These are phyloP conservation scores for Geranium rotundifolium DNA, from an alignment of 345 rosid genomes.

Conservation along the genomic window DNA sequence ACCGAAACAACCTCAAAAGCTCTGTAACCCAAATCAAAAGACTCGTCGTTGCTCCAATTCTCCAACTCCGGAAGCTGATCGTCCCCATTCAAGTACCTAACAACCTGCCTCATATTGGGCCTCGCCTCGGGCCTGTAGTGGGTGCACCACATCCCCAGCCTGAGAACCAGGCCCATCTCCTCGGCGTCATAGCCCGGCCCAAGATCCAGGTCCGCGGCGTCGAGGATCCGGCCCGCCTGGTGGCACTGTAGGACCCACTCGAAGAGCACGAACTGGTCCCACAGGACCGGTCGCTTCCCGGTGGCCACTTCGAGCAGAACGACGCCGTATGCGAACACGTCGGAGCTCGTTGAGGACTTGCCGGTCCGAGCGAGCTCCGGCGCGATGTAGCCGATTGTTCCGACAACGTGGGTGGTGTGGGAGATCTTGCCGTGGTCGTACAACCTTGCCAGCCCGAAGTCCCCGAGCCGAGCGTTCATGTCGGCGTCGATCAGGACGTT, in stretches of 20 bases:
- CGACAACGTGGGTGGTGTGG: slow-evolving; percentile 50
- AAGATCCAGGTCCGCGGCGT: slow-evolving; percentile 37
- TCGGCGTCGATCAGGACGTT: slow-evolving; percentile 62
- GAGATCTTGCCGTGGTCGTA: slow-evolving; percentile 46
- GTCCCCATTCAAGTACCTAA: slow-evolving; percentile 41
- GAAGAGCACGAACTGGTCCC: slow-evolving; percentile 16
- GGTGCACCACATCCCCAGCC: slow-evolving; percentile 44
- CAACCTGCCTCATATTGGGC: slow-evolving; percentile 49
- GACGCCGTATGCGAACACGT: slow-evolving; percentile 58
- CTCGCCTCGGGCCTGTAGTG: slow-evolving; percentile 29
- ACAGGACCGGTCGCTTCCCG: slow-evolving; percentile 39
- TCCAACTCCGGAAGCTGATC: slow-evolving; percentile 27
- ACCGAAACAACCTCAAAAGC: slow-evolving; percentile 16
- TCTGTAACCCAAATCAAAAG: slow-evolving; percentile 10
- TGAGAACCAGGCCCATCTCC: slow-evolving; percentile 39
- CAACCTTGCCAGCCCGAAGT: slow-evolving; percentile 73
- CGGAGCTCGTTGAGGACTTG: slow-evolving; percentile 51
- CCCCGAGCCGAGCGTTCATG: slow-evolving; percentile 58
- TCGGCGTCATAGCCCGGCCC: slow-evolving; percentile 15
- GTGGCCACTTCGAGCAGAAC: slow-evolving; percentile 55
- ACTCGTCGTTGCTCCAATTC: slow-evolving; percentile 13
- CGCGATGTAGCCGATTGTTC: slow-evolving; percentile 70
- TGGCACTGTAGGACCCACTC: slow-evolving; percentile 29
- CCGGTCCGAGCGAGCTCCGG: slow-evolving; percentile 65
- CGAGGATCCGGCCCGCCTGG: slow-evolving; percentile 19